A percentile compares a stretch with the other conserved stretches of the same genome.
These are phyloP conservation scores for Solanum pinnatisectum DNA, from an alignment of 257 asterid genomes.

Conservation along the genomic window DNA sequence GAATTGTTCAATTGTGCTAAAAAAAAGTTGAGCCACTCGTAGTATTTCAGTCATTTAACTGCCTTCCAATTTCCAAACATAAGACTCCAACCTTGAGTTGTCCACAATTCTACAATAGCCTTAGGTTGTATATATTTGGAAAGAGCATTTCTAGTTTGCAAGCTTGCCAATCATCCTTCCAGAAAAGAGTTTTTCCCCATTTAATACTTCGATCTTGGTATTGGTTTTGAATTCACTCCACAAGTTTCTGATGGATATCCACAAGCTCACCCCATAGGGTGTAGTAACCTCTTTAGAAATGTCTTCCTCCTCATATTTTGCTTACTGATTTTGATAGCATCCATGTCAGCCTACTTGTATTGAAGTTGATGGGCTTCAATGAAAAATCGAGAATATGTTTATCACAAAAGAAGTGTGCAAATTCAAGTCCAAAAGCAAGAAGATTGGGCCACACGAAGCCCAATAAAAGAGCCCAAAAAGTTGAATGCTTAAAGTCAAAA, in stretches of 20 bases:
- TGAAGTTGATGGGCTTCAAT: too few relatives aligned
- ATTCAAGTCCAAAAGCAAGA: too few relatives aligned
- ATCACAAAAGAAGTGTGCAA: too few relatives aligned
- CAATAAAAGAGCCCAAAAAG: too few relatives aligned
- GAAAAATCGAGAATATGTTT: too few relatives aligned
- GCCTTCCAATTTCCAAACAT: not conserved
- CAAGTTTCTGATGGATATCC: not conserved
- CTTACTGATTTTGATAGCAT: not conserved
- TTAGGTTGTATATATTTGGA: not conserved
- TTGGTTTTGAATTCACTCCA: not conserved
- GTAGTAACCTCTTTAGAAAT: not conserved
- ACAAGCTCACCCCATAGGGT: not conserved
- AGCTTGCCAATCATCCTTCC: not conserved
- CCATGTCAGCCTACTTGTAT: too few relatives aligned
- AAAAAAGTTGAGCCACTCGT: not conserved
- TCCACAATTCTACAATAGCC: not conserved
- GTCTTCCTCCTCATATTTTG: not conserved
- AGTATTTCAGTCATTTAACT: not conserved
- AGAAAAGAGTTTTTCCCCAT: not conserved
- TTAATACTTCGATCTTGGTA: not conserved
- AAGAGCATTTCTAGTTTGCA: not conserved
- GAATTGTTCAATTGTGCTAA: not conserved
- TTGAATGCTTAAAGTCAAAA: too few relatives aligned
- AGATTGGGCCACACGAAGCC: too few relatives aligned
- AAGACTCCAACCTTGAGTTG: not conserved